Evolutionary conservation across 192 early-diverging fungal species (phyloP).

Genomic region (Coemansia sp.): DNA sequence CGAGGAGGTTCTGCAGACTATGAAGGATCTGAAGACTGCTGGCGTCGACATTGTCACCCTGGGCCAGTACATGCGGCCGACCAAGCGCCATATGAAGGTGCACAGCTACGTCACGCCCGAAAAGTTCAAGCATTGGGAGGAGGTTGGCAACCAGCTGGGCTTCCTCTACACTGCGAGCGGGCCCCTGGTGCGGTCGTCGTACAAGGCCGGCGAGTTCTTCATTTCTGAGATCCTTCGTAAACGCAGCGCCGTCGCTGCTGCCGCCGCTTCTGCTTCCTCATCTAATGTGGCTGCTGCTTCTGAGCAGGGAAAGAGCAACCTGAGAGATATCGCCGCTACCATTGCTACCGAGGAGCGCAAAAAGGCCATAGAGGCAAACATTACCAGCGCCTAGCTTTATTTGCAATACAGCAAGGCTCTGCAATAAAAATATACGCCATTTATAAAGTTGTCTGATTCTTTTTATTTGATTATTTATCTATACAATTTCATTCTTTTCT

Average conservation of each 20-base stretch:
- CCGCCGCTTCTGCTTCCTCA: too few relatives aligned
- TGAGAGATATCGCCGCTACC: constrained; percentile 39
- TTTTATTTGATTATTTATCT: too few relatives aligned
- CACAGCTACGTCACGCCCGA: constrained; percentile 90
- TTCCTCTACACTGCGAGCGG: constrained; percentile 96
- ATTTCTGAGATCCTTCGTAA: constrained; percentile 79
- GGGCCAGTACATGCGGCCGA: constrained; percentile 99
- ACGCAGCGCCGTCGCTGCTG: constrained; percentile 28
- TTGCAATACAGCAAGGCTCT: too few relatives aligned
- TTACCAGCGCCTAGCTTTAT: too few relatives aligned
- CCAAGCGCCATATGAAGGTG: constrained; percentile 98
- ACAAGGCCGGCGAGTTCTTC: constrained; percentile 98
- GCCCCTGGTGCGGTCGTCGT: constrained; percentile 89
- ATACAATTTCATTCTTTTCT: too few relatives aligned
- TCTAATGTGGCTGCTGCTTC: constrained; percentile 1
- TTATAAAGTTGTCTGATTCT: too few relatives aligned
- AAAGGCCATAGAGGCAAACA: constrained; percentile 3
- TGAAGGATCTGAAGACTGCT: constrained; percentile 75
- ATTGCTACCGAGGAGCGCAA: constrained; percentile 38
- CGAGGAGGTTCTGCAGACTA: constrained; percentile 82
- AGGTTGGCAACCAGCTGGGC: constrained; percentile 74
- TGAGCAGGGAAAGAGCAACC: neutral
- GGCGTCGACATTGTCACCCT: constrained; percentile 93
- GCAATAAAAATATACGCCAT: too few relatives aligned
- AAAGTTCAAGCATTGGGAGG: constrained; percentile 86